phyloP scores from a whole-genome alignment of 1,284 basidiomycete genomes.

The Microbotryomycetes sp. region DNA sequence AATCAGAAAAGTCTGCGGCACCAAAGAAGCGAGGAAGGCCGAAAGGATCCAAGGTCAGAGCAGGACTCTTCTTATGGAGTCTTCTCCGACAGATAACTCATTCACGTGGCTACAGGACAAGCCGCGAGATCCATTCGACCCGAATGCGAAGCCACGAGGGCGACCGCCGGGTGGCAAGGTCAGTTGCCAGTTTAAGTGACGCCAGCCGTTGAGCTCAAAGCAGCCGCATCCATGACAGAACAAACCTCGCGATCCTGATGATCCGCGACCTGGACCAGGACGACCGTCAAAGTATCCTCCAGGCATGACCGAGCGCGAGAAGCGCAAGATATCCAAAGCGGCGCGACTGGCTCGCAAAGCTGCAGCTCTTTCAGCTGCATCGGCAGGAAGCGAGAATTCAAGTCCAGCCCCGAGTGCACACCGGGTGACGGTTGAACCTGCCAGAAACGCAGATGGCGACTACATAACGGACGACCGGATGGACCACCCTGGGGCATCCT shows the following conservation, averaged over 20 bases:
- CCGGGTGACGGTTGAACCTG: no score
- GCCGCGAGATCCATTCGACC: not conserved
- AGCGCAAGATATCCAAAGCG: not conserved
- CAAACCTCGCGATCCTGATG: not conserved
- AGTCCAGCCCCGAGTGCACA: no score
- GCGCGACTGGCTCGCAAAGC: not conserved
- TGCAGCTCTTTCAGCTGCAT: not conserved
- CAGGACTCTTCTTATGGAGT: not conserved
- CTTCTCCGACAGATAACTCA: not conserved
- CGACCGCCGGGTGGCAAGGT: not conserved
- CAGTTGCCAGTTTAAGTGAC: no score
- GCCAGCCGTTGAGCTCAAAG: not conserved
- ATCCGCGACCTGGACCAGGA: not conserved
- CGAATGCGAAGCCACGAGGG: not conserved
- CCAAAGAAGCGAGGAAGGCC: not conserved
- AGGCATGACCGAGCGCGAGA: not conserved
- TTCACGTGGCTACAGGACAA: not conserved
- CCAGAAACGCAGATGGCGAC: no score
- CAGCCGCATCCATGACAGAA: not conserved
- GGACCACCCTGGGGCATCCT: no score
- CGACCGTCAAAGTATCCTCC: not conserved
- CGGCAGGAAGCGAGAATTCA: no score
- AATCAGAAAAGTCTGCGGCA: no score
- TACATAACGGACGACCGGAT: no score
- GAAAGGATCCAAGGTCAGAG: not conserved